phyloP scores from a whole-genome alignment of 805 yeast genomes.

The Lipomyces kockii region DNA sequence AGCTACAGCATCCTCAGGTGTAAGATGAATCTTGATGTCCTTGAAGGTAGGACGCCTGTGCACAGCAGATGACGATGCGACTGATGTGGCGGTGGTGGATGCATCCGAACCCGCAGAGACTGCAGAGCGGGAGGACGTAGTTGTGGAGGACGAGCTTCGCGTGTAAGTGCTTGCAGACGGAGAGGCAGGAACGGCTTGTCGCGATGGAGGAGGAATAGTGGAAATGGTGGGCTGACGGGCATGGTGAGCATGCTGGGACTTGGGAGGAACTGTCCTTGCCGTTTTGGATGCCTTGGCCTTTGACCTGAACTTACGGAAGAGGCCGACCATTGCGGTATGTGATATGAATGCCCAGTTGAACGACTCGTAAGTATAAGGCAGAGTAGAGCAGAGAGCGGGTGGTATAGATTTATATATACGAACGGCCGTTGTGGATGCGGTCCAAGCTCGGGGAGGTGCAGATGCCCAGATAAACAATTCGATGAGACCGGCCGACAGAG shows the following conservation, averaged over 20 bases:
- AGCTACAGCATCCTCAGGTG: constrained; percentile 31
- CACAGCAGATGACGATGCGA: neutral
- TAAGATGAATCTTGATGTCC: constrained; percentile 31
- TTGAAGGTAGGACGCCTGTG: constrained; percentile 7
- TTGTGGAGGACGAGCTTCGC: constrained; percentile 9
- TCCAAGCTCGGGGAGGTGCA: too few species aligned
- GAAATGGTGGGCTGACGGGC: neutral
- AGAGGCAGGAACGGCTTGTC: neutral
- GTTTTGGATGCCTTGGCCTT: neutral
- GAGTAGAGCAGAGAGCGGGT: neutral
- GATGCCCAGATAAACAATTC: too few species aligned
- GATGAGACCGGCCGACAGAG: too few species aligned
- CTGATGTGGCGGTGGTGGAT: neutral
- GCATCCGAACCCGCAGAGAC: constrained; percentile 11
- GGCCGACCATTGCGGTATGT: neutral
- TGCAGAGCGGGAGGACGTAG: constrained; percentile 7
- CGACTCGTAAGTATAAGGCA: neutral
- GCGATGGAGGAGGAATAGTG: neutral
- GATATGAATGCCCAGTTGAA: too few species aligned
- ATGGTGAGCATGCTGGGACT: neutral
- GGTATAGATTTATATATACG: neutral
- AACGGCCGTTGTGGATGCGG: too few species aligned
- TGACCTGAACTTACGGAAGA: neutral
- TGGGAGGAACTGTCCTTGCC: neutral
- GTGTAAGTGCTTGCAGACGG: constrained; percentile 2